phyloP scores from a whole-genome alignment of 495 filamentous ascomycete genomes.

The Margaritispora aquatica region DNA sequence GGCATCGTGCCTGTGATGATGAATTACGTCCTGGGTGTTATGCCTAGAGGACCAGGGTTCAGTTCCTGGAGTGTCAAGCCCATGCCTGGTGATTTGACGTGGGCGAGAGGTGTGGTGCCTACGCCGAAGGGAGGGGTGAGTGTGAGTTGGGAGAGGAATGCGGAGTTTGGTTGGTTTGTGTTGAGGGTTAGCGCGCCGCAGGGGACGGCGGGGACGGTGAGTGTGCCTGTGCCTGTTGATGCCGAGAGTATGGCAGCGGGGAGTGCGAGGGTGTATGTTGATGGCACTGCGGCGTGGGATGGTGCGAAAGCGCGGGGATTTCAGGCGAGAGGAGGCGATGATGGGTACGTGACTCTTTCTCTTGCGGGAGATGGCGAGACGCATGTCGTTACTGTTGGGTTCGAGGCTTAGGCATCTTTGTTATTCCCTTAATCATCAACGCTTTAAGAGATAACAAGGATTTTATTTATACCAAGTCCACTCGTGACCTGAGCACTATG shows the following conservation, averaged over 20 bases:
- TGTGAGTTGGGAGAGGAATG: constrained; percentile 30
- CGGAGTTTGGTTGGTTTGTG: constrained; percentile 7
- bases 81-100: constrained; percentile 26
- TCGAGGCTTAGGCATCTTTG: no score
- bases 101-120: constrained; percentile 35
- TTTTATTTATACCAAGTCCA: no score
- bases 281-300: constrained; percentile 3
- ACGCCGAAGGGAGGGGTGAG: constrained; percentile 31
- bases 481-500: no score
- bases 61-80: constrained; percentile 30
- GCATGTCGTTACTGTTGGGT: constrained; percentile 1
- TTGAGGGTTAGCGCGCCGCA: constrained; percentile 21
- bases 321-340: neutral
- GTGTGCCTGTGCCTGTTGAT: constrained; percentile 14
- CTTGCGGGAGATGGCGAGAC: constrained; percentile 3
- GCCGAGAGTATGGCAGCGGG: no score
- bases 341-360: constrained; percentile 12
- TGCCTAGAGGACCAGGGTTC: constrained; percentile 34
- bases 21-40: constrained; percentile 36
- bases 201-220: constrained; percentile 22
- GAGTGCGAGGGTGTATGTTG: constrained; percentile 10
- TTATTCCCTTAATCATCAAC: no score
- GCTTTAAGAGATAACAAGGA: no score
- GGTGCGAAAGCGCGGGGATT: neutral
- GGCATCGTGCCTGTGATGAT: constrained; percentile 32